phyloP scores from a whole-genome alignment of 768 basidiomycete genomes.

The Serendipita sp. region DNA sequence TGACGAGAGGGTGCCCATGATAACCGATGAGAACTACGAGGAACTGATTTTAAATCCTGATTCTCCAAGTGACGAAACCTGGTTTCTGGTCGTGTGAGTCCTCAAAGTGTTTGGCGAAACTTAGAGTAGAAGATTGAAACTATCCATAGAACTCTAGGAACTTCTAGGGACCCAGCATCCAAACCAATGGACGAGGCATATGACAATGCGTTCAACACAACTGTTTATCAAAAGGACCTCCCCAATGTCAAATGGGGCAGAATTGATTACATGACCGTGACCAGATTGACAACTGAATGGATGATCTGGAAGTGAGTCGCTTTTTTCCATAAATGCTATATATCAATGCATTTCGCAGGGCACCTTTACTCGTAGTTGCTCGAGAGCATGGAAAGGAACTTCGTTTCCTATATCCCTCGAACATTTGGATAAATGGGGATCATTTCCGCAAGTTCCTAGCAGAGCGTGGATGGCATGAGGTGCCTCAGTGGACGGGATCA shows the following conservation, averaged over 20 bases:
- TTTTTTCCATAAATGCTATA: slow-evolving; percentile 4
- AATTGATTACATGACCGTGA: slow-evolving; percentile 78
- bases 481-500: slow-evolving; percentile 49
- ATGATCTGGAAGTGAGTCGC: slow-evolving; percentile 54
- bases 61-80: slow-evolving; percentile 47
- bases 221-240: slow-evolving; percentile 40
- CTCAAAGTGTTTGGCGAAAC: background rate
- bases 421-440: slow-evolving; percentile 43
- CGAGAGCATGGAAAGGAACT: slow-evolving; percentile 58
- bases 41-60: slow-evolving; percentile 55
- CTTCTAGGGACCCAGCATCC: slow-evolving; percentile 47
- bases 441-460: slow-evolving; percentile 49
- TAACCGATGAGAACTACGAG: slow-evolving; percentile 69
- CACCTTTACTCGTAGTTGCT: slow-evolving; percentile 56
- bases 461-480: slow-evolving; percentile 42
- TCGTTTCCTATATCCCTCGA: slow-evolving; percentile 60
- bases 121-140: background rate
- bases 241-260: slow-evolving; percentile 67
- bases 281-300: slow-evolving; percentile 71
- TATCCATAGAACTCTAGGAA: slow-evolving; percentile 33
- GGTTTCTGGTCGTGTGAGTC: slow-evolving; percentile 64
- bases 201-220: slow-evolving; percentile 55
- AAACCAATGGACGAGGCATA: slow-evolving; percentile 56
- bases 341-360: slow-evolving; percentile 28
- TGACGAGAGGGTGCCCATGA: slow-evolving; percentile 59